Percentiles rank a stretch among this genome's conserved stretches.
These are phyloP conservation scores for Mycena galericulata DNA, from an alignment of 768 basidiomycete genomes.

Conservation along the genomic window DNA sequence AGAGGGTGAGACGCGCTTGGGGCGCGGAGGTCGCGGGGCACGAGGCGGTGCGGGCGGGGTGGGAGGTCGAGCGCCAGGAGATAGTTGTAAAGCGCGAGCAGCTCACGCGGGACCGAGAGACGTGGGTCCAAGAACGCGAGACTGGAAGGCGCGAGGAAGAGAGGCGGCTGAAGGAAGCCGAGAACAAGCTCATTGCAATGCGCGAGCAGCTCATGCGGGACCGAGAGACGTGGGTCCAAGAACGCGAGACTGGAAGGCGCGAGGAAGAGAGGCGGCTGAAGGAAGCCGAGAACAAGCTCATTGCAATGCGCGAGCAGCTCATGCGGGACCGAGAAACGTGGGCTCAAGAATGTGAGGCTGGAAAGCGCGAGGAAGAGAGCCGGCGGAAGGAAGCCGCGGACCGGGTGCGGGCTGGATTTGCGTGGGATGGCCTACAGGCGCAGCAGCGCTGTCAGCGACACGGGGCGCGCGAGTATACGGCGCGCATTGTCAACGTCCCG, in stretches of 20 bases:
- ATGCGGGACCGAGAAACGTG: slow-evolving; percentile 19
- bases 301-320: slow-evolving; percentile 16
- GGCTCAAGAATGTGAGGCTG: slow-evolving; percentile 13
- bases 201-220: slow-evolving; percentile 20
- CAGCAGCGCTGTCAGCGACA: slow-evolving; percentile 41
- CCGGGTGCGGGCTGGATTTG: slow-evolving; percentile 35
- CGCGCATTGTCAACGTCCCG: slow-evolving; percentile 43
- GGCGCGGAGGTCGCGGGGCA: background rate
- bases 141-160: slow-evolving; percentile 30
- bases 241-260: slow-evolving; percentile 19
- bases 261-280: slow-evolving; percentile 33
- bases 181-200: slow-evolving; percentile 4
- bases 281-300: too few species aligned
- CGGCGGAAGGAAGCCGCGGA: slow-evolving; percentile 36
- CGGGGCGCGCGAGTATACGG: slow-evolving; percentile 44
- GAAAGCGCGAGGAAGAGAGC: slow-evolving; percentile 33
- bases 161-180: slow-evolving; percentile 26
- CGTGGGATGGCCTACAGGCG: slow-evolving; percentile 21
- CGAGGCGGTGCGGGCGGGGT: slow-evolving; percentile 7
- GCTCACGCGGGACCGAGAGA: slow-evolving; percentile 8
- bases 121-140: slow-evolving; percentile 2
- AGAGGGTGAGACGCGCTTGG: slow-evolving; percentile 4
- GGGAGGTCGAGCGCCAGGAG: slow-evolving; percentile 14
- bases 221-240: slow-evolving; percentile 14
- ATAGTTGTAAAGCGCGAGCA: slow-evolving; percentile 7